A percentile compares a stretch with the other conserved stretches of the same genome.
Evolutionary conservation across 2,329 filamentous ascomycete genomes (phyloP).

Genomic region (Colletotrichum sp.): DNA sequence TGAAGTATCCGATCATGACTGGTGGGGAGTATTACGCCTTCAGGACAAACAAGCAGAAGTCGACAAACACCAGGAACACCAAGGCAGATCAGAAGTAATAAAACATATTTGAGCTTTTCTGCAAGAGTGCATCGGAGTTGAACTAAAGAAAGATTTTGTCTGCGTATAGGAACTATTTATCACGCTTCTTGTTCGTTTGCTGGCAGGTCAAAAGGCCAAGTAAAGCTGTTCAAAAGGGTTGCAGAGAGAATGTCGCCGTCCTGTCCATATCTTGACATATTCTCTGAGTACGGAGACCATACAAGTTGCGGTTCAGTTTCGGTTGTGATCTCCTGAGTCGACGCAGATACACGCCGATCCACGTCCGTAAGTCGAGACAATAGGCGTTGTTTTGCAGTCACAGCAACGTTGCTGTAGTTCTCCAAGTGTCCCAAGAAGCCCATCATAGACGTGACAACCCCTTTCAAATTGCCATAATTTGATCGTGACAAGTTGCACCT

Average conservation of each 20-base stretch:
- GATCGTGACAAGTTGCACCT: neutral
- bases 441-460: neutral
- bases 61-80: neutral
- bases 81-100: neutral
- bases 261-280: rapidly evolving
- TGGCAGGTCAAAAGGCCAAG: neutral
- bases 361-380: neutral
- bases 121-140: rapidly evolving
- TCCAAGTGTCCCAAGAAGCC: neutral
- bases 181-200: neutral
- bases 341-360: neutral
- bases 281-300: neutral
- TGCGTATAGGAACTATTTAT: neutral
- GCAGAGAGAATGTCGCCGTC: neutral
- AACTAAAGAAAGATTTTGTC: rapidly evolving
- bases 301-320: neutral
- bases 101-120: neutral
- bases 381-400: neutral
- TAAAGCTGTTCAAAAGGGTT: neutral
- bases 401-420: neutral
- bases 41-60: constrained; percentile 33
- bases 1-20: constrained; percentile 37
- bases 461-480: neutral
- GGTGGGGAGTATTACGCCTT: constrained; percentile 35
- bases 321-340: neutral